A percentile compares a stretch with the other conserved stretches of the same genome.
These are phyloP conservation scores for Phlebopus sp. DNA, from an alignment of 1,284 basidiomycete genomes.

Conservation along the genomic window DNA sequence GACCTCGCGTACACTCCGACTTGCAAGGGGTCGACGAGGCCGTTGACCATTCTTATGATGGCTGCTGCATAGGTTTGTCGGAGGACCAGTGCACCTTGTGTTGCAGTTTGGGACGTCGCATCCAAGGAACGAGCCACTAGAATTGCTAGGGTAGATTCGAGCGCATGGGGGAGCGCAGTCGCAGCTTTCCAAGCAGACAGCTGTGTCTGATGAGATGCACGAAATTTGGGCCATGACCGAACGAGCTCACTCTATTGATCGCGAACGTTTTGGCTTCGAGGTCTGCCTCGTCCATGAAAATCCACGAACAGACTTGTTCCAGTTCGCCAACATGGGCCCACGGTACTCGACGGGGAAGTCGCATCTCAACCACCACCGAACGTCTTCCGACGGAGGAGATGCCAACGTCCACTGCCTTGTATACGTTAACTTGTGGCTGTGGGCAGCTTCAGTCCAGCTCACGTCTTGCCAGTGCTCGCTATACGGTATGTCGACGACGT, in stretches of 20 bases:
- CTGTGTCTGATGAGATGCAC: slow-evolving; percentile 39
- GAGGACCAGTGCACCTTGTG: slow-evolving; percentile 43
- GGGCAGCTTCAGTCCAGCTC: no score
- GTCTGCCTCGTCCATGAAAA: slow-evolving; percentile 71
- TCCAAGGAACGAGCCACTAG: slow-evolving; percentile 54
- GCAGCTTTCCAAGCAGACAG: slow-evolving; percentile 74
- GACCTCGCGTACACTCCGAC: slow-evolving; percentile 84
- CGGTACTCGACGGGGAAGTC: slow-evolving; percentile 78
- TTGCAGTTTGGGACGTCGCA: slow-evolving; percentile 38
- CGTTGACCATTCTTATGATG: slow-evolving; percentile 90
- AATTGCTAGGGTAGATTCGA: slow-evolving; percentile 70
- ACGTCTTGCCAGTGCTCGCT: no score
- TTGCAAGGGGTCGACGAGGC: slow-evolving; percentile 92
- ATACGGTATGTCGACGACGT: no score
- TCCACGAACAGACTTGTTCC: slow-evolving; percentile 77
- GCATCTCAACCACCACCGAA: slow-evolving; percentile 44
- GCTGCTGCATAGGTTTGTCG: slow-evolving; percentile 74
- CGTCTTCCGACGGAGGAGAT: background rate
- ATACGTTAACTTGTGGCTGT: no score
- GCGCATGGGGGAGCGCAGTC: slow-evolving; percentile 69
- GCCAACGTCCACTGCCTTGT: no score
- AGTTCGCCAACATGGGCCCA: slow-evolving; percentile 78
- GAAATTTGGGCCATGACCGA: background rate
- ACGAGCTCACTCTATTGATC: slow-evolving; percentile 65
- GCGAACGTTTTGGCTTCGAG: slow-evolving; percentile 55